Base-by-base conservation (phyloP, 192 early-diverging fungal genomes). In the Backusella mclennaniae region DNA sequence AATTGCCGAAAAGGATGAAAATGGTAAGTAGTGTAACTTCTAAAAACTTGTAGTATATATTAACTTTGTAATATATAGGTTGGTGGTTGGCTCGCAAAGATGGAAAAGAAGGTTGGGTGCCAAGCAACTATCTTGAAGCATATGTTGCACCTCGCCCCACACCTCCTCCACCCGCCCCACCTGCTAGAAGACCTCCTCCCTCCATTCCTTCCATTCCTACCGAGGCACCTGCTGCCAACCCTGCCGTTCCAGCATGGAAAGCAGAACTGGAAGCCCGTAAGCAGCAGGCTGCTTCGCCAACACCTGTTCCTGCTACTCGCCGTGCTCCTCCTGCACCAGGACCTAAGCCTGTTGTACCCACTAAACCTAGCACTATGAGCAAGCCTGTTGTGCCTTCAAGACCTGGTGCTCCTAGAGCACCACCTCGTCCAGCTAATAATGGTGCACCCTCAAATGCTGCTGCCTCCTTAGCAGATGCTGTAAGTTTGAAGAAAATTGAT, bases 111-210 rank as follows among this genome's bases (percentile, higher is more conserved):
- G 91, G 91, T 31, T 94, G 92, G 93, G 87, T 94, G 15, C 93
- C 93, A n/a, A 92, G 91, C 73, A 93, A 94, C 80, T 94, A 94
- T 72, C 74, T 93, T 31, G 91, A 92, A 56, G 89, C 89, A 42
- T 89, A 87, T 12, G 82, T 84, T 31, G 80, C 82, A 1, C 79
- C 82, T 42, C 81, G 80, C 15, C 75, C 81, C 29, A 67, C 83
- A 7, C 75, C 80, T 31, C 76, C 85, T 8, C 76, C 87, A 38
- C 84, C 88, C 29, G 78, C 85, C 35, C 84, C 84, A 23, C 76
- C 73, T 5, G 66, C 83, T n/a, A 79, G 79, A 66, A 66, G 63
- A 74, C 73, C 56, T n/a, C 35, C 73, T 67, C 59, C 81, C 52
- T 63, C 77, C 15, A 56, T 76, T 21, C 59, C 79, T 9, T 66